Evolutionary conservation across 2,329 filamentous ascomycete species (phyloP).

Genomic region (Claviceps africana): DNA sequence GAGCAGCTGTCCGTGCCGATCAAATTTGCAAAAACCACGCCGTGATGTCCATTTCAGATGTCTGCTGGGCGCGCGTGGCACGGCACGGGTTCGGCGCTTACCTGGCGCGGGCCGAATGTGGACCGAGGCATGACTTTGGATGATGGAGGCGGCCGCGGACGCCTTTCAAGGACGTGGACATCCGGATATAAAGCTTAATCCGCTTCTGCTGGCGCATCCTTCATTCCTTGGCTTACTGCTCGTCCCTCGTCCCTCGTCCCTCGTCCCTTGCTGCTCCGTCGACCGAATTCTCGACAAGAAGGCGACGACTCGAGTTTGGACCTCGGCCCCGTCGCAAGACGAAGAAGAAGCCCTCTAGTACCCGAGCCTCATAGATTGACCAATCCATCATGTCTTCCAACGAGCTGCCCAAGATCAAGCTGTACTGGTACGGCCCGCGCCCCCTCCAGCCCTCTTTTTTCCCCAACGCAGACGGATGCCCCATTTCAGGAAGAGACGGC

Average conservation of each 20-base stretch:
- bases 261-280: not conserved
- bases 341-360: not conserved
- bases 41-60: no score
- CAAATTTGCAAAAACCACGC: no score
- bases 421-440: conserved; percentile 43
- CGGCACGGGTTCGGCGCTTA: not conserved
- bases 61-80: not conserved
- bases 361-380: not conserved
- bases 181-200: not conserved
- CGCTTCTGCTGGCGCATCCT: not conserved
- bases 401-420: conserved; percentile 38
- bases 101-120: not conserved
- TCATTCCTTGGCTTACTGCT: not conserved
- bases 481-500: no score
- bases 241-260: not conserved
- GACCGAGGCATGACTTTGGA: not conserved
- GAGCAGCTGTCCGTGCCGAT: no score
- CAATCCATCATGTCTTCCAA: not conserved
- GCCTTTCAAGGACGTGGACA: no score
- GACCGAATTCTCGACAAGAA: not conserved
- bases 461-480: not conserved
- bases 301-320: not conserved
- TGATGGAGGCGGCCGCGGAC: not conserved
- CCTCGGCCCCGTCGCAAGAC: not conserved
- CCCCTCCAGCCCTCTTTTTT: not conserved